A percentile compares a stretch with the other conserved stretches of the same genome.
Evolutionary conservation across 2,329 filamentous ascomycete species (phyloP).

Genomic region (Zymoseptoria ardabiliae): DNA sequence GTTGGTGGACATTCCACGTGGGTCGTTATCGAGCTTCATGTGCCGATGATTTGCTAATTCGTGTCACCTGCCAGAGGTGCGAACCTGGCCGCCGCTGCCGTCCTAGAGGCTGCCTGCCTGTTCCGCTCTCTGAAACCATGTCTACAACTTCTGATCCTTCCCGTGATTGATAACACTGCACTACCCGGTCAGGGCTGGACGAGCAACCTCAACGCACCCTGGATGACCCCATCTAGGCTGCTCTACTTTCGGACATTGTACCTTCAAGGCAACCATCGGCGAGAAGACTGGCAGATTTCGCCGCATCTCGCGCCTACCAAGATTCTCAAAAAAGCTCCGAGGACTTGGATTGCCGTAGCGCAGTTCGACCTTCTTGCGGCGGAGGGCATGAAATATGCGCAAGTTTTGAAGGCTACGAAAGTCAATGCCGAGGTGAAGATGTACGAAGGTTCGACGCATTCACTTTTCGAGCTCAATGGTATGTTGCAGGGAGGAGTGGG

Average conservation of each 20-base stretch:
- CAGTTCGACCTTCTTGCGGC: constrained; percentile 15
- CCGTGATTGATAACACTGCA: constrained; percentile 15
- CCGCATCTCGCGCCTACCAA: constrained; percentile 15
- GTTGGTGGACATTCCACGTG: constrained; percentile 13
- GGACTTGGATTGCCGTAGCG: constrained; percentile 17
- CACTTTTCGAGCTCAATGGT: constrained; percentile 13
- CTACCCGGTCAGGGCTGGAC: constrained; percentile 15
- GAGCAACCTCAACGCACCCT: constrained; percentile 13
- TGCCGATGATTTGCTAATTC: neutral
- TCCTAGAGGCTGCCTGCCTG: constrained; percentile 17
- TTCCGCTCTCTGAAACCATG: constrained; percentile 13
- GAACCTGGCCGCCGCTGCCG: constrained; percentile 13
- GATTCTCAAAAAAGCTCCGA: constrained; percentile 12
- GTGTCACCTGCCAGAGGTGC: constrained; percentile 5
- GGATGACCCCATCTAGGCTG: constrained; percentile 14
- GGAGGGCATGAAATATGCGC: constrained; percentile 14
- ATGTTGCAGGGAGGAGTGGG: neutral
- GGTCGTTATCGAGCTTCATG: neutral
- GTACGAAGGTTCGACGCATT: constrained; percentile 15
- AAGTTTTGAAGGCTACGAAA: constrained; percentile 7
- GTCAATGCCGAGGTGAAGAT: constrained; percentile 13
- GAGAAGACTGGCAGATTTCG: constrained; percentile 17
- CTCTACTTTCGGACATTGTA: constrained; percentile 18
- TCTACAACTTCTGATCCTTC: constrained; percentile 13
- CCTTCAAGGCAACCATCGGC: constrained; percentile 5